Percentiles rank a stretch among this genome's conserved stretches.
These are phyloP conservation scores for Lentinula guzmanii DNA, from an alignment of 768 basidiomycete genomes.

Conservation along the genomic window DNA sequence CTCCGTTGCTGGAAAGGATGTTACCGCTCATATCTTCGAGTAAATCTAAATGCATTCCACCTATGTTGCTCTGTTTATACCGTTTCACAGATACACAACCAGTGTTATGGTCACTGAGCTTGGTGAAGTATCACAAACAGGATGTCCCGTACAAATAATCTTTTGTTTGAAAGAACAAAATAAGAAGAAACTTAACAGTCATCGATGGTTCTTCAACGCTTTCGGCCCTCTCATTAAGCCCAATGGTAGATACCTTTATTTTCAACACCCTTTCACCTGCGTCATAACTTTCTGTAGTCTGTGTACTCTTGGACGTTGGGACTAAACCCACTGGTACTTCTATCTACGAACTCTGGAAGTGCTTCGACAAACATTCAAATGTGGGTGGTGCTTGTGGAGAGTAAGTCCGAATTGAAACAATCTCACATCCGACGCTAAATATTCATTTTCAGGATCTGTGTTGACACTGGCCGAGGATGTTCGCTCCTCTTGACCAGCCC, in stretches of 20 bases:
- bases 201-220: conserved; percentile 97
- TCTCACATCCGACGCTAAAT: neutral
- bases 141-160: conserved; percentile 79
- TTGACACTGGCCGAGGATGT: conserved; percentile 73
- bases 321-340: conserved; percentile 93
- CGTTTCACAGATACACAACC: conserved; percentile 57
- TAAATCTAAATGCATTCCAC: conserved; percentile 25
- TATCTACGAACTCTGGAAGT: conserved; percentile 97
- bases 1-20: conserved; percentile 82
- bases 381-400: conserved; percentile 98
- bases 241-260: conserved; percentile 45
- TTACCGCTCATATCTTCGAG: conserved; percentile 93
- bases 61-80: neutral
- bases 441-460: conserved; percentile 54
- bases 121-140: conserved; percentile 73
- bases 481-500: conserved; percentile 67
- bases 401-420: conserved; percentile 28
- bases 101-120: conserved; percentile 71
- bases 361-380: conserved; percentile 77
- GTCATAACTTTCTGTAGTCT: conserved; percentile 43
- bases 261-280: conserved; percentile 3
- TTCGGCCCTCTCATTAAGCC: conserved; percentile 84
- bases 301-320: conserved; percentile 89
- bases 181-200: conserved; percentile 95
- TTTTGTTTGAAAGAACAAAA: conserved; percentile 95